These are phyloP conservation scores for Cichorium intybus DNA, from an alignment of 140 eudicot species.

Conservation along the genomic window DNA sequence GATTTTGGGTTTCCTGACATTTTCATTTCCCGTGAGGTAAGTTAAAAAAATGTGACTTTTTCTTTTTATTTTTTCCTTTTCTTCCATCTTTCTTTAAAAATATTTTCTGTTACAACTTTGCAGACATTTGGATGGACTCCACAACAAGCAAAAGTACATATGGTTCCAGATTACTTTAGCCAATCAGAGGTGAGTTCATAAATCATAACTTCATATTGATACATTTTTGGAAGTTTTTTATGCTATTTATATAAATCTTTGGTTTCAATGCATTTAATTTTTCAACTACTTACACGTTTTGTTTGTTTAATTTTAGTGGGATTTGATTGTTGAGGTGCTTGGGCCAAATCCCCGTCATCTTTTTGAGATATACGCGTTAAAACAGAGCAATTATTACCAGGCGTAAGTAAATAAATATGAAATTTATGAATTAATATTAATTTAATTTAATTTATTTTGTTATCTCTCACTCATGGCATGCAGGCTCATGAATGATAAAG, in stretches of 20 bases:
- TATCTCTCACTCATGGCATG: slow-evolving; percentile 4
- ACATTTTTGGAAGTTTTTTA: neutral
- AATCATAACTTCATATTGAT: slow-evolving; percentile 25
- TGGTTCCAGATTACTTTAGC: slow-evolving; percentile 79
- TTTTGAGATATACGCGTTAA: slow-evolving; percentile 81
- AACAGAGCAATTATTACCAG: slow-evolving; percentile 69
- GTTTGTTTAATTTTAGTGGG: slow-evolving; percentile 62
- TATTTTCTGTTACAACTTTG: too few species aligned
- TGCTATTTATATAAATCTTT: slow-evolving; percentile 12
- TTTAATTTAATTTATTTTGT: neutral
- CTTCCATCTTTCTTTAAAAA: too few species aligned
- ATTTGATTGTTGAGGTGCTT: slow-evolving; percentile 66
- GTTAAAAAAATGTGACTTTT: too few species aligned
- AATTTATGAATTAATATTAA: neutral
- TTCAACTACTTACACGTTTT: slow-evolving; percentile 4
- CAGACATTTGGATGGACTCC: slow-evolving; percentile 98
- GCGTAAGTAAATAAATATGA: slow-evolving; percentile 53
- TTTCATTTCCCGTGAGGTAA: slow-evolving; percentile 94
- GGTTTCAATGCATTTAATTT: too few species aligned
- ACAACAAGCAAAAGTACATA: slow-evolving; percentile 84
- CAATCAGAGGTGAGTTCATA: slow-evolving; percentile 70
- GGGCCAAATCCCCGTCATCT: slow-evolving; percentile 92
- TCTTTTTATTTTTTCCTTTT: neutral
- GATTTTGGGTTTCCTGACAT: slow-evolving; percentile 98
- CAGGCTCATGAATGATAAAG: slow-evolving; percentile 66